Conservation (phyloP, 2,329 filamentous ascomycete genomes). For the Hypoxylon sp. region DNA sequence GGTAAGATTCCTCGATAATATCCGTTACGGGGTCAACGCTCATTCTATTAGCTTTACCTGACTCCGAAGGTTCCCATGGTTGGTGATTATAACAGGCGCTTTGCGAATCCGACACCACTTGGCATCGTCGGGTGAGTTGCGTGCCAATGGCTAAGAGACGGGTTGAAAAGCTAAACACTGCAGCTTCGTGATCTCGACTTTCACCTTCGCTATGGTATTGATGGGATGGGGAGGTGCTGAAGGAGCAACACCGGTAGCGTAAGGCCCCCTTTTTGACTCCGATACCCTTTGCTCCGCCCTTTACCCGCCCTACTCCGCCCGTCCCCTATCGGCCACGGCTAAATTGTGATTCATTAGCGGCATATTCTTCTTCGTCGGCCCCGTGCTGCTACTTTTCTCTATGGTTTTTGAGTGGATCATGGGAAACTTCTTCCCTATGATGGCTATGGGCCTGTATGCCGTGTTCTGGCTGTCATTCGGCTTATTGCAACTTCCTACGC, state of each 20-base stretch:
- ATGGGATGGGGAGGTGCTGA: constrained; percentile 56
- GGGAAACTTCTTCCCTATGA: constrained; percentile 66
- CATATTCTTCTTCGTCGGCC: constrained; percentile 59
- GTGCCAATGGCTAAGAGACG: not conserved
- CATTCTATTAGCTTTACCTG: constrained; percentile 53
- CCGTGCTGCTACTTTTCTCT: constrained; percentile 60
- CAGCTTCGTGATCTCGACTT: constrained; percentile 57
- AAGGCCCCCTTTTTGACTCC: constrained; percentile 34
- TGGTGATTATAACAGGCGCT: constrained; percentile 55
- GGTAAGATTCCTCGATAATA: constrained; percentile 26
- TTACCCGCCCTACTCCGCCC: constrained; percentile 1
- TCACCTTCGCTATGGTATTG: constrained; percentile 54
- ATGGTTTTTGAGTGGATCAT: constrained; percentile 67
- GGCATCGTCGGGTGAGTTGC: constrained; percentile 54
- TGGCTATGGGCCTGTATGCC: constrained; percentile 65
- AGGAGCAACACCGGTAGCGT: constrained; percentile 54
- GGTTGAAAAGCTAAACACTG: constrained; percentile 14
- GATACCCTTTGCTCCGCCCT: not conserved
- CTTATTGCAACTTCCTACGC: constrained; percentile 63
- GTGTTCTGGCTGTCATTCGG: constrained; percentile 66
- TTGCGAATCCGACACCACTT: constrained; percentile 56
- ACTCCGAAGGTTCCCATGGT: constrained; percentile 55
- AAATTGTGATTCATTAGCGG: constrained; percentile 47
- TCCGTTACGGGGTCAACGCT: constrained; percentile 6
- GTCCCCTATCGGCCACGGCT: constrained; percentile 20